Base-by-base conservation (phyloP, 1,284 basidiomycete species). In the Ustilago lituana region DNA sequence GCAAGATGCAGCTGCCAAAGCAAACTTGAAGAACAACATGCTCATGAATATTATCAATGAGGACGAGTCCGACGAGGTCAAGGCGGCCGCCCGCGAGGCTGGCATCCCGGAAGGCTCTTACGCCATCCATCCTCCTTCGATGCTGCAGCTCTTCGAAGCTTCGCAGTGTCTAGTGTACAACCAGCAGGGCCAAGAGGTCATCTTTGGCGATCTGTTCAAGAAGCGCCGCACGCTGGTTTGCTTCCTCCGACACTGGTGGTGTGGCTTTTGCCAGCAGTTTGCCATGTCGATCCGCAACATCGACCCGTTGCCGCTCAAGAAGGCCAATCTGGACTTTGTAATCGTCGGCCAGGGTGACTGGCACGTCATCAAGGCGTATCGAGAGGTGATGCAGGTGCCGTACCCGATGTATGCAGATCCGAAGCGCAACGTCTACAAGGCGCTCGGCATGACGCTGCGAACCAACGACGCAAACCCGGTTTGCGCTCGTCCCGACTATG, bases 191-290 rank as follows among this genome's bases (percentile, higher is more conserved):
- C 73, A 87, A 8, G 84, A 86, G 10, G 84, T 90, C 36, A 84
- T 84, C 23, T 94, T 94, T 68, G 89, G 90, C 2, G 87, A 90
- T 43, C 80, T 94, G 24, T 90, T 92, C 78, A 85, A 84, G 46
- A 83, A 85, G 10, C 86, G 86, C 76, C 86, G 85, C 78, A 90
- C 90, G 1, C 86, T 93, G 55, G 88, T 93, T 48, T 78, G 84
- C 43, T 85, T 86, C 63, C 83, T 85, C 15, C 77, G 79, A 9
- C 74, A 78, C 75, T 82, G 83, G 82, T 84, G 82, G 70, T 93
- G 91, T 74, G 88, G 90, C 3, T 83, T 88, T 27, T 92, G 91
- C 80, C 91, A 92, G 78, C 91, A 93, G 78, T 95, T 94, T 82
- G 88, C 93, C 85, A 86, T 87, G 50, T 88, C 88, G 29, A 85